Percentiles rank a stretch among this genome's conserved stretches.
These are phyloP conservation scores for Phylloporus scabripes DNA, from an alignment of 768 basidiomycete genomes.

Conservation along the genomic window DNA sequence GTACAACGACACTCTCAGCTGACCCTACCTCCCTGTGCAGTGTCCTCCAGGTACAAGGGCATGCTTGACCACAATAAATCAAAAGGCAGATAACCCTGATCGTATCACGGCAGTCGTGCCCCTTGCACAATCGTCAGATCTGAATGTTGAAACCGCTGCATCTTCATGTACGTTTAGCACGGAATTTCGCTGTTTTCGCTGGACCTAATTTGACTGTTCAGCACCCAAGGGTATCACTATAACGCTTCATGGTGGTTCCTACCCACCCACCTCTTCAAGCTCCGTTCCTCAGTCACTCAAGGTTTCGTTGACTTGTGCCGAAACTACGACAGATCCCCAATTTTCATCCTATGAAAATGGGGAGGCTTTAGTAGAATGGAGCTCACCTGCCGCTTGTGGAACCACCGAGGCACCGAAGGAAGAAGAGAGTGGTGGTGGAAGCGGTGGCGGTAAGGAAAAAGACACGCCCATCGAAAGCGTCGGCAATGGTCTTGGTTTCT, in stretches of 20 bases:
- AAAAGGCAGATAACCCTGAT: slow-evolving; percentile 48
- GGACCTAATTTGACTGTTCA: slow-evolving; percentile 22
- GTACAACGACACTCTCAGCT: not conserved
- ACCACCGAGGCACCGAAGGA: slow-evolving; percentile 23
- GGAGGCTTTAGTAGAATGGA: slow-evolving; percentile 57
- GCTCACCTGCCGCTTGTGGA: slow-evolving; percentile 52
- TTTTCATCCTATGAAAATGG: slow-evolving; percentile 60
- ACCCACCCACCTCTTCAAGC: slow-evolving; percentile 46
- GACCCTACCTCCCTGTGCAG: slow-evolving; percentile 33
- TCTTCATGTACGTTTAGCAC: slow-evolving; percentile 35
- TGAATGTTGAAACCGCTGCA: slow-evolving; percentile 22
- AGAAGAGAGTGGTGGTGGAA: slow-evolving; percentile 21
- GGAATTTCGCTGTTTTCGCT: not conserved
- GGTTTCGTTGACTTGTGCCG: slow-evolving; percentile 55
- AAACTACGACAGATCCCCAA: slow-evolving; percentile 39
- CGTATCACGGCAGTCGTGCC: slow-evolving; percentile 72
- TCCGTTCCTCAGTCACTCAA: slow-evolving; percentile 52
- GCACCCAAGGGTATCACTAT: slow-evolving; percentile 54
- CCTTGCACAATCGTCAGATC: slow-evolving; percentile 42
- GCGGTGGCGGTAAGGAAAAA: slow-evolving; percentile 15
- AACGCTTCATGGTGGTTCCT: slow-evolving; percentile 53
- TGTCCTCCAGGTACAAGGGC: slow-evolving; percentile 65
- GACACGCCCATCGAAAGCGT: slow-evolving; percentile 36
- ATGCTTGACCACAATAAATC: slow-evolving; percentile 66
- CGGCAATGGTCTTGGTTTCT: slow-evolving; percentile 81